Evolutionary conservation across 2,329 filamentous ascomycete genomes (phyloP).

Genomic region (Ophiocordyceps camponoti-rufipedis): DNA sequence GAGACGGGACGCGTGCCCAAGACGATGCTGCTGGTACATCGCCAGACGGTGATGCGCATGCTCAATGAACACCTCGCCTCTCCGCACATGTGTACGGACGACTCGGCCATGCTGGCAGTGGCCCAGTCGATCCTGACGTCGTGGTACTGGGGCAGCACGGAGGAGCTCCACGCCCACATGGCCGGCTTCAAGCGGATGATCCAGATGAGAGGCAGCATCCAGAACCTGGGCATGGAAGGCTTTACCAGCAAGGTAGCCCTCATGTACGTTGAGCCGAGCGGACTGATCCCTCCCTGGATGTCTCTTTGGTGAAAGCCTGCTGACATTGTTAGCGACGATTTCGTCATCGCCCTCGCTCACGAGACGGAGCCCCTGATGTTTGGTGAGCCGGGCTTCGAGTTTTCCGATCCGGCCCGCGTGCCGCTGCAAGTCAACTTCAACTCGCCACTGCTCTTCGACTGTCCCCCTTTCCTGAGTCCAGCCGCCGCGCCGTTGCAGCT

Average conservation of each 20-base stretch:
- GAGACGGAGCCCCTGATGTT: constrained; percentile 24
- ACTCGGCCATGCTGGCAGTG: constrained; percentile 27
- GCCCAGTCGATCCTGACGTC: constrained; percentile 30
- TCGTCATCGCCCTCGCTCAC: constrained; percentile 27
- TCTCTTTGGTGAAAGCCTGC: neutral
- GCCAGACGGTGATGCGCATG: constrained; percentile 22
- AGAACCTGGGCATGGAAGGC: constrained; percentile 25
- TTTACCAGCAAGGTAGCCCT: constrained; percentile 29
- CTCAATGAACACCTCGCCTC: constrained; percentile 27
- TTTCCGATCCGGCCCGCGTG: constrained; percentile 16
- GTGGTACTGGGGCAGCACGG: constrained; percentile 33
- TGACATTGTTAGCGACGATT: constrained; percentile 19
- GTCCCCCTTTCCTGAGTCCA: constrained; percentile 23
- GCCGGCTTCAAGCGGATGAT: constrained; percentile 29
- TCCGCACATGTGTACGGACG: constrained; percentile 17
- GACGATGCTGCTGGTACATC: constrained; percentile 22
- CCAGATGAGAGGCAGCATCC: constrained; percentile 24
- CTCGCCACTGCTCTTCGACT: constrained; percentile 25
- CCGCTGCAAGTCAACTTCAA: constrained; percentile 23
- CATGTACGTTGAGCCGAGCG: constrained; percentile 13
- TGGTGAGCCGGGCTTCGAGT: constrained; percentile 21
- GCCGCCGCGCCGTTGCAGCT: constrained; percentile 19
- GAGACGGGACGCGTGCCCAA: constrained; percentile 29
- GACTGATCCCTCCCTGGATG: neutral
- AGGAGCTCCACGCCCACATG: constrained; percentile 26